These are phyloP conservation scores for Botrytis byssoidea DNA, from an alignment of 2,329 filamentous ascomycete species.

Conservation along the genomic window DNA sequence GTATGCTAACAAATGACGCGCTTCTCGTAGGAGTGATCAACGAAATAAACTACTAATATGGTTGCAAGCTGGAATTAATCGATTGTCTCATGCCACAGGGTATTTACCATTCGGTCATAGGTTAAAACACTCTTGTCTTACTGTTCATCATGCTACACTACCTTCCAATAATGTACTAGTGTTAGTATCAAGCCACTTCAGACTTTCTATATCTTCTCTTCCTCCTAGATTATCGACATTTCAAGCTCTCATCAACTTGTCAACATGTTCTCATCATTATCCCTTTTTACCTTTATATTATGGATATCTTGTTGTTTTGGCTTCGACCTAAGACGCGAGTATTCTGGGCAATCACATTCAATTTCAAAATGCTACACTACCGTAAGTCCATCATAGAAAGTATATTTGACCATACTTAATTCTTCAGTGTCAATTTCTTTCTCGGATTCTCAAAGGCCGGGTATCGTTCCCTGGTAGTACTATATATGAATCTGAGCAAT, in stretches of 20 bases:
- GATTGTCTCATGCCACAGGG: neutral
- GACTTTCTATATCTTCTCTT: neutral
- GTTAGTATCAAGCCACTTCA: neutral
- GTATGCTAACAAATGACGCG: neutral
- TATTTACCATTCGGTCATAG: neutral
- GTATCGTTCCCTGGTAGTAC: conserved; percentile 27
- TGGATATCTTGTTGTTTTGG: neutral
- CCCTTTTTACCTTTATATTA: neutral
- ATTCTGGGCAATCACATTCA: neutral
- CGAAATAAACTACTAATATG: neutral
- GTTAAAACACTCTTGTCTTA: neutral
- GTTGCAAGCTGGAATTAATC: neutral
- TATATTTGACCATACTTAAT: neutral
- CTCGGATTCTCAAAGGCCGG: conserved; percentile 18
- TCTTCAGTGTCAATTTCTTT: neutral
- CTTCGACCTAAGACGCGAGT: too few relatives aligned
- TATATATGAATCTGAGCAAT: conserved; percentile 26
- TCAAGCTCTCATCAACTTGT: neutral
- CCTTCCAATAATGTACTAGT: neutral
- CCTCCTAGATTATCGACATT: neutral
- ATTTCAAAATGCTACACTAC: neutral
- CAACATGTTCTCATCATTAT: neutral
- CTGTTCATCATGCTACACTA: neutral
- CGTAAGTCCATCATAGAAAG: neutral
- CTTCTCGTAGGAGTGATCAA: neutral